phyloP scores from a whole-genome alignment of 148 eudicot genomes.

The Spergularia bocconei region DNA sequence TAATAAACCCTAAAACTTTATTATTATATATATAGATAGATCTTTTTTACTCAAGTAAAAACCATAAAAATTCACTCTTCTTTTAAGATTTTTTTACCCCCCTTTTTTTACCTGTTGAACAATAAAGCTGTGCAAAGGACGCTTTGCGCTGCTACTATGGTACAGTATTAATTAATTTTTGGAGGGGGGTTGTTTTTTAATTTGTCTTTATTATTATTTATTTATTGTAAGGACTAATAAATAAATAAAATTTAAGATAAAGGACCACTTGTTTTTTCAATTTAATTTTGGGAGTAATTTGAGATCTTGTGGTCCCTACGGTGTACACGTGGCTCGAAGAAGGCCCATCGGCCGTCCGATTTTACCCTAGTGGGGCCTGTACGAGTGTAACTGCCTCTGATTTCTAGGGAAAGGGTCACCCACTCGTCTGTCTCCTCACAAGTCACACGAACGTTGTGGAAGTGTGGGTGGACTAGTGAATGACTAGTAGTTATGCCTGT shows the following conservation, averaged over 20 bases:
- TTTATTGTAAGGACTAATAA: too few relatives aligned
- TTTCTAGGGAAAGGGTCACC: background rate
- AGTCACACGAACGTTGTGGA: background rate
- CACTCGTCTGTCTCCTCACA: background rate
- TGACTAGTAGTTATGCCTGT: too few relatives aligned
- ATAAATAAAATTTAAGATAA: too few relatives aligned
- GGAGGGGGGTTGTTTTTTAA: too few relatives aligned
- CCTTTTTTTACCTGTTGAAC: background rate
- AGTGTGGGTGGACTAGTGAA: too few relatives aligned
- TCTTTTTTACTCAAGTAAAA: background rate
- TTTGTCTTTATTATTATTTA: too few relatives aligned
- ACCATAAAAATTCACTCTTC: background rate
- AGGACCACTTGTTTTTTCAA: too few relatives aligned
- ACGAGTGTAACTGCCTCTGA: background rate
- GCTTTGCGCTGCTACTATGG: too few relatives aligned
- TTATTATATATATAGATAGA: too few relatives aligned
- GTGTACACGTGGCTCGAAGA: background rate
- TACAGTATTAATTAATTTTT: too few relatives aligned
- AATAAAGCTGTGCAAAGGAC: too few relatives aligned
- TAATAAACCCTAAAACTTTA: constrained; percentile 22
- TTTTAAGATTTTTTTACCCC: background rate
- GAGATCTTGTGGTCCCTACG: constrained; percentile 10
- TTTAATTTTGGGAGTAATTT: background rate
- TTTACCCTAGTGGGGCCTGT: background rate
- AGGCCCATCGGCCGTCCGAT: background rate